These are phyloP conservation scores for Arxiozyma slooffiae DNA, from an alignment of 1,139 yeast species.

Conservation along the genomic window DNA sequence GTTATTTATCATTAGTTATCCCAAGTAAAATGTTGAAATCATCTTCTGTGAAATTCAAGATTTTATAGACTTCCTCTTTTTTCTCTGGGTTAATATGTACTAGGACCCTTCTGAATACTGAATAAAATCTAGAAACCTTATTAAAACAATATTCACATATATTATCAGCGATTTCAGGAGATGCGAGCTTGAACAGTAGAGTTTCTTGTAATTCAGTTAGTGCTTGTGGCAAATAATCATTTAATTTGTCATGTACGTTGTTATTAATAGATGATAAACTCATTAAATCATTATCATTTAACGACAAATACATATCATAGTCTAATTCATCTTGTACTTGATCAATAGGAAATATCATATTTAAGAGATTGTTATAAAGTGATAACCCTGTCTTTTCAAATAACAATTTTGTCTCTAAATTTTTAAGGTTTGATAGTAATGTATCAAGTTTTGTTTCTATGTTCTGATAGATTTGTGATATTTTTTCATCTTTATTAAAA, in stretches of 20 bases:
- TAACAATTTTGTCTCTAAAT: constrained; percentile 37
- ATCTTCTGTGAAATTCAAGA: constrained; percentile 31
- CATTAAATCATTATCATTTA: constrained; percentile 55
- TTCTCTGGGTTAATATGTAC: constrained; percentile 31
- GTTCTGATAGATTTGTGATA: constrained; percentile 31
- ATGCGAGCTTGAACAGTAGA: constrained; percentile 45
- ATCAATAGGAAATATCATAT: constrained; percentile 60
- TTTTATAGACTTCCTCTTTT: constrained; percentile 16
- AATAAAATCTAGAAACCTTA: constrained; percentile 45
- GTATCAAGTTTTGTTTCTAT: constrained; percentile 34
- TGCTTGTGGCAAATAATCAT: constrained; percentile 51
- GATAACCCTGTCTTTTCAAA: constrained; percentile 43
- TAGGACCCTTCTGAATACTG: constrained; percentile 40
- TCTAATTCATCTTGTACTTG: constrained; percentile 40
- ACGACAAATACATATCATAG: constrained; percentile 49
- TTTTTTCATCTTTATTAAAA: constrained; percentile 12
- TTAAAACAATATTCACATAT: constrained; percentile 43
- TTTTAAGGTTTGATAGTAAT: constrained; percentile 24
- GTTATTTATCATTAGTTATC: background rate
- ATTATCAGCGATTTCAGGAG: constrained; percentile 52
- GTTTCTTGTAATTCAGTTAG: constrained; percentile 52
- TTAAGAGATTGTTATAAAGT: constrained; percentile 51
- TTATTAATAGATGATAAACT: constrained; percentile 37
- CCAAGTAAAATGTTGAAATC: constrained; percentile 63
- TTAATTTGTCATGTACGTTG: constrained; percentile 39